Base-by-base conservation (phyloP, 257 asterid species). In the Gentiana straminea region DNA sequence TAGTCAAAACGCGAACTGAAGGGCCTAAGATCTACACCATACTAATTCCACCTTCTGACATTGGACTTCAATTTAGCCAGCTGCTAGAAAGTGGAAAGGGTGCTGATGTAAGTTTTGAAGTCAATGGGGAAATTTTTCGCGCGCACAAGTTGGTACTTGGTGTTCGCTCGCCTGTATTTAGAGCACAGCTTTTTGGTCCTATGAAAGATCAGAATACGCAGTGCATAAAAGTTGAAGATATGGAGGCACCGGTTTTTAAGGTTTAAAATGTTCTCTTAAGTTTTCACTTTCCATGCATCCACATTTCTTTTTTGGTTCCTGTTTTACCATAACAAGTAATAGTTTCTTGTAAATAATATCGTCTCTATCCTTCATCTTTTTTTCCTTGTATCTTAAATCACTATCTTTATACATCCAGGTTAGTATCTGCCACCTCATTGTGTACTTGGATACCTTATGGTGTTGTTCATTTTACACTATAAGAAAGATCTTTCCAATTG, bases 121-220 rank as follows among this genome's bases (percentile, higher is more conserved):
- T 91, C 63, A 77, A 78, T 73, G 98, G 83, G 49, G 94, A 91
- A 70, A 64, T 60, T 0, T 84, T 83, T 73, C 54, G 82, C 8
- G 98, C 88, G 57, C 98, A 91, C 81, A 91, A 91, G 74, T 72
- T 87, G 73, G 86, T 91, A 39, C 94, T 91, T 71, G 95, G 94
- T 44, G 95, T 96, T 59, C 94, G 95, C 34, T 91, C 98, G 51
- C 96, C 98, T 8, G 96, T 86, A 55, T 87, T 91, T 64, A 77
- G 92, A 70, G 98, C 94, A 66, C 98, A 87, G 66, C 79, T 91
- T 38, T 87, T 70, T 77, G 98, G 98, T 55, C 96, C 96, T 59
- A 87, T 86, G 98, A 91, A 83, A 79, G 95, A 83, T 74, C 92
- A 84, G 53, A 73, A 83, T 58, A 76, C 88, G 13, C 73, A 77